Base-by-base conservation (phyloP, 176 grass and related monocot genomes). In the Eragrostis nindensis region DNA sequence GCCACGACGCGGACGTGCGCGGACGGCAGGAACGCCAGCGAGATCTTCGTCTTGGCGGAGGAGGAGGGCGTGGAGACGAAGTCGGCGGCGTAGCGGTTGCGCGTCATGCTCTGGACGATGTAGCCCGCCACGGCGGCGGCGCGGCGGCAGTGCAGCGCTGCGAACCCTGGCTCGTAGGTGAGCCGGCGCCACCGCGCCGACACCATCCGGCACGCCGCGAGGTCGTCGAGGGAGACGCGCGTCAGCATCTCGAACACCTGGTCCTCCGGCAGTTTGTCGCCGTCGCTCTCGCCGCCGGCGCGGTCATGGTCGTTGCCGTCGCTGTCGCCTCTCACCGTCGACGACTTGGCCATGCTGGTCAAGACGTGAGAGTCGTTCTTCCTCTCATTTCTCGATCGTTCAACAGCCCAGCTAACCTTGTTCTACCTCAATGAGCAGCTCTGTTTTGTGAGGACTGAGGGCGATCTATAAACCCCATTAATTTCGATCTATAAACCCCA, bases 161-260 rank as follows among this genome's bases (percentile, higher is more conserved):
- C 65, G 79, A 91, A 91, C 13, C 46, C 57, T 26, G 84, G 73
- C 25, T 91, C 84, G 68, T 82, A 83, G 10, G 78, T 83, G 36
- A 87, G 38, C 7, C 77, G 46, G 53, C 85, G 80, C 74, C 84
- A 87, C 5, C 72, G 45, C 0, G 45, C 1, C 2, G 68, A 83
- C 4, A 87, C 84, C 19, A 46, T 29, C 18, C 83, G 84, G 76
- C 89, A 91, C 2, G 72, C 45, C 17, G 74, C 45, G 2, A 91
- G 67, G 71, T 91, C 84, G 12, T 84, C 74, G 9, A 83, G 79
- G 0, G 84, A 70, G 2, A 87, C 71, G 17, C 66, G 84, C 3
- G 89, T 91, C 19, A 91, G 64, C 42, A 87, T 11, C 68, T 91
- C 84, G 45, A 87, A 83, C 26, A 91, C 64, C 50, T 73, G 70